Evolutionary conservation across 768 basidiomycete genomes (phyloP).

Genomic region (Xerocomellus chrysenteron): DNA sequence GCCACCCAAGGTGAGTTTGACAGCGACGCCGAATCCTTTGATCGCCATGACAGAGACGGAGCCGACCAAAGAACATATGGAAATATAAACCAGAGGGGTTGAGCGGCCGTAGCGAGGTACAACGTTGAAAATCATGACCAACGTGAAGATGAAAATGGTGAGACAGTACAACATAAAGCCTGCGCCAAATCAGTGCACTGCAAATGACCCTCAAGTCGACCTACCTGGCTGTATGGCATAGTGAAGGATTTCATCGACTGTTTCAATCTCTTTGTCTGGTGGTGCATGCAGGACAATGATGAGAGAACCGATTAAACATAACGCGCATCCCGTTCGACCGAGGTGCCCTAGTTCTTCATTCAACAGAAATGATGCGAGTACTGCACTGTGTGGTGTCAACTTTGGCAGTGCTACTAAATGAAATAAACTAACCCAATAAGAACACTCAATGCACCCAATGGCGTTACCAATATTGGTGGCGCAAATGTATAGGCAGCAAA

Average conservation of each 20-base stretch:
- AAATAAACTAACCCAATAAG: conserved; percentile 77
- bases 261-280: conserved; percentile 89
- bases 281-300: conserved; percentile 97
- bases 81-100: conserved; percentile 90
- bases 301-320: conserved; percentile 83
- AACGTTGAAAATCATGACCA: conserved; percentile 85
- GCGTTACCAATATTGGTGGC: conserved; percentile 97
- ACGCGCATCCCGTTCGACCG: conserved; percentile 81
- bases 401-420: background rate
- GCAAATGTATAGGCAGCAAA: conserved; percentile 98
- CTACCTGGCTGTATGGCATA: conserved; percentile 93
- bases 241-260: conserved; percentile 88
- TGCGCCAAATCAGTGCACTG: conserved; percentile 32
- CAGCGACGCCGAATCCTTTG: conserved; percentile 96
- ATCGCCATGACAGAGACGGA: conserved; percentile 98
- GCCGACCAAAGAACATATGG: conserved; percentile 94
- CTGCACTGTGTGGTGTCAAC: conserved; percentile 56
- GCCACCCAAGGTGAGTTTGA: conserved; percentile 90
- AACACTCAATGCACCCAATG: conserved; percentile 94
- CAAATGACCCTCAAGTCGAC: conserved; percentile 19
- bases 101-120: conserved; percentile 84
- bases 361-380: conserved; percentile 90
- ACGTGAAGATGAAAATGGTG: conserved; percentile 74
- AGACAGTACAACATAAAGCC: conserved; percentile 92
- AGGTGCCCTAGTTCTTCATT: conserved; percentile 93